Base-by-base conservation (phyloP, 2,329 filamentous ascomycete genomes). In the Pezicula neosporulosa region DNA sequence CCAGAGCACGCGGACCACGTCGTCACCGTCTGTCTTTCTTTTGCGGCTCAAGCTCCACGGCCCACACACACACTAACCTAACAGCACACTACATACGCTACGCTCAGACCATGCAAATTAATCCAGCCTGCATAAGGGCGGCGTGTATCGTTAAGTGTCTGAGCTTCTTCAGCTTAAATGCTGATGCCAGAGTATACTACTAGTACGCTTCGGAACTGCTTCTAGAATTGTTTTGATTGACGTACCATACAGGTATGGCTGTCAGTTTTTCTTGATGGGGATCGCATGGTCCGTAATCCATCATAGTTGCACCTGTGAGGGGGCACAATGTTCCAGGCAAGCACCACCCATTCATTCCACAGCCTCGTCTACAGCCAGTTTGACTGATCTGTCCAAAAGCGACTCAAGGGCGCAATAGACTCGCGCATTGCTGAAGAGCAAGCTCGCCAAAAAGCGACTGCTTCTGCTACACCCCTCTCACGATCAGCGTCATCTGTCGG, bases 401-500 rank as follows among this genome's bases (percentile, higher is more conserved):
- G 89, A 76, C 77, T 96, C 62, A 89, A 90, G 73, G 89, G 87
- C 63, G 88, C 87, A 53, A 90, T 96, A 68, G 89, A 96, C 68
- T 85, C 85, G 63, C 87, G 87, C 63, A 94, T 97, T 64, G 89
- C 90, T 63, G 90, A 96, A 73, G 92, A 97, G 72, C 90, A 96
- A 71, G 88, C 90, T 52, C 87, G 89, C 52, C 64, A 78, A 61
- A 63, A 68, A 59, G 70, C 70, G 51, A 62, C 72, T 62, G 59
- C 77, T 49, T 66, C 76, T 56, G 63, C 67, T 57, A 68, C 73
- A 48, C 52, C 60, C n/a, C n/a, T n/a, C 13, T 19, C 76, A 7
- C 72, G 64, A 56, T 80, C 75, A 45, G 69, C 71, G 44, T 75
- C 72, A 37, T 57, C 60, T 38, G 55, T 61, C 8, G 56, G 56